These are phyloP conservation scores for Porpolomopsis calyptriformis DNA, from an alignment of 768 basidiomycete genomes.

Conservation along the genomic window DNA sequence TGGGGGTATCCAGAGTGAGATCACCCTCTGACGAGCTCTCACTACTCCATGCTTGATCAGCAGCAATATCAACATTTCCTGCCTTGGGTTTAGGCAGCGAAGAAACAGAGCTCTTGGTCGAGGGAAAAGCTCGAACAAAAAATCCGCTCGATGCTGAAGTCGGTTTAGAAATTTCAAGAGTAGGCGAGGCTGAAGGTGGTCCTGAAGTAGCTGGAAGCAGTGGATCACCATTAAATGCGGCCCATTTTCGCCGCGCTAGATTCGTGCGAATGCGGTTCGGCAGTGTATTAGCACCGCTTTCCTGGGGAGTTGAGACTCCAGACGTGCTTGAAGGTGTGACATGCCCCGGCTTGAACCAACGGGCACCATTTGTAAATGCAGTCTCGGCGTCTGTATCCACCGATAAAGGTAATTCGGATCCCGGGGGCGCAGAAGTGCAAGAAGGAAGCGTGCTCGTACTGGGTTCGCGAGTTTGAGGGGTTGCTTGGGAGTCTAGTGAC, in stretches of 20 bases:
- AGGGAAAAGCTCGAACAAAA: conserved; percentile 7
- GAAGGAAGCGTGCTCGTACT: conserved; percentile 3
- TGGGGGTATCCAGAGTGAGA: no score
- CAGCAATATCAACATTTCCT: conserved; percentile 16
- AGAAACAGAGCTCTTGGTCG: conserved; percentile 5
- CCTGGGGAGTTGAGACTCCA: conserved; percentile 23
- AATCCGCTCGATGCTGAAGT: conserved; percentile 6
- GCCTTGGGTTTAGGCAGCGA: not conserved
- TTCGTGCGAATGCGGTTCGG: conserved; percentile 26
- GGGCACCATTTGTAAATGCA: conserved; percentile 50
- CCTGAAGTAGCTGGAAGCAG: conserved; percentile 5
- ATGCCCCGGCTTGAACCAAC: conserved; percentile 43
- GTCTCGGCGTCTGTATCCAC: conserved; percentile 74
- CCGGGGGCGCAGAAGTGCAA: conserved; percentile 20
- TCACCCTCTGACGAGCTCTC: conserved; percentile 49
- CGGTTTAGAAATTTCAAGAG: not conserved
- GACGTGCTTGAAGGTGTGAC: conserved; percentile 21
- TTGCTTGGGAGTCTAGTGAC: conserved; percentile 14
- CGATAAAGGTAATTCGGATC: conserved; percentile 48
- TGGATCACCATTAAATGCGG: conserved; percentile 33
- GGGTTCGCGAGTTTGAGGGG: conserved; percentile 3
- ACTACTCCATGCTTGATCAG: conserved; percentile 42
- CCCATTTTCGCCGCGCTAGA: conserved; percentile 38
- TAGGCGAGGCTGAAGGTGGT: not conserved
- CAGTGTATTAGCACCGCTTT: conserved; percentile 21